Evolutionary conservation across 202 grass and related monocot species (phyloP), one percentile per base, ranked within the genome.

Genomic region (Bolboschoenoplectus hybrid): DNA sequence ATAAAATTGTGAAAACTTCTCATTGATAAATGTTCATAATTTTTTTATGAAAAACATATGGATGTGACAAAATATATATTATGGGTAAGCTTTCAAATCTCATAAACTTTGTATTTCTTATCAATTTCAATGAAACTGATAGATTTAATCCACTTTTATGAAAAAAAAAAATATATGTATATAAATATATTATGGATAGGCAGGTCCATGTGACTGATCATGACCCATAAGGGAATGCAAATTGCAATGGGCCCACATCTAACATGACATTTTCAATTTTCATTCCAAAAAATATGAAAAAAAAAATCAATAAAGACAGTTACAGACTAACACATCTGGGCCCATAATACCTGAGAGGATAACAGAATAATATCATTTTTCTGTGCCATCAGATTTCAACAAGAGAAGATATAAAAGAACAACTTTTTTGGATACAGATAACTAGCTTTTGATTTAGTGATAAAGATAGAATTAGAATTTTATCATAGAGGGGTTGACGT

Each of bases 161-260:
- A 72, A 71, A 72, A 11, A 47, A 2, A 17, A 1, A 19, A 10
- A 17, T 17, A 10, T 26, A 49, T 26, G n/a, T 49, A 47, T 49
- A 73, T 49, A 47, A 16, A 58, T 32, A 17, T 73, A 49, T 73
- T 73, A 50, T 47, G n/a, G 41, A n/a, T 16, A 73, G 44, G 44
- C 44, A 47, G 69, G 69, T n/a, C 69, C 69, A 73, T 44, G 69
- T 73, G 69, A 73, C 44, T 50, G 69, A 72, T 72, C 17, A 9
- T 72, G 69, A 12, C 69, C 69, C 44, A 49, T 12, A 10, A 7
- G 9, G n/a, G n/a, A 1, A 38, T 67, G 63, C n/a, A 35, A 35
- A 39, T 67, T 67, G 63, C 32, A 35, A 38, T 35, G 63, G 63
- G 10, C 32, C 63, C 63, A 66, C 63, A 56, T 11, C 8, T 36